A percentile compares a stretch with the other conserved stretches of the same genome.
Conservation (phyloP, 768 basidiomycete species). For the Suillus cothurnatus region DNA sequence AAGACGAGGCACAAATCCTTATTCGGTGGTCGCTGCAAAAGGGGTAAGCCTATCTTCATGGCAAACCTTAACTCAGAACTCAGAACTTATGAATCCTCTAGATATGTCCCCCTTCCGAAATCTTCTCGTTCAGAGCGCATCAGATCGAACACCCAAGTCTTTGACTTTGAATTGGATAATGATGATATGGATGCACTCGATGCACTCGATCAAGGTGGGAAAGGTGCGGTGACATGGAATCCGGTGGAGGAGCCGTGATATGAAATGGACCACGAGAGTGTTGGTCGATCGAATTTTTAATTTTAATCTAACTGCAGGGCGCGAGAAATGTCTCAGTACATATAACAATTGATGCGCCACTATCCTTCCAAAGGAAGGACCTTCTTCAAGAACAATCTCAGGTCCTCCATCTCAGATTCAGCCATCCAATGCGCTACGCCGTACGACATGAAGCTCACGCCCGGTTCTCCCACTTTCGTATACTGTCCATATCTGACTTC, state of each 20-base stretch:
- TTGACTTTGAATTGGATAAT: slow-evolving; percentile 64
- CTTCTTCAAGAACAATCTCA: slow-evolving; percentile 65
- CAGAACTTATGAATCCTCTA: slow-evolving; percentile 25
- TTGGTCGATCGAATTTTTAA: neutral
- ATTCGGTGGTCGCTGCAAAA: slow-evolving; percentile 55
- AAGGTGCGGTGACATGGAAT: slow-evolving; percentile 81
- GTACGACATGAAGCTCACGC: slow-evolving; percentile 66
- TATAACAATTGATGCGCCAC: neutral
- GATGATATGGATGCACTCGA: slow-evolving; percentile 70
- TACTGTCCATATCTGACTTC: slow-evolving; percentile 37
- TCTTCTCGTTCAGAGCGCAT: slow-evolving; percentile 69
- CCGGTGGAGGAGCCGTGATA: slow-evolving; percentile 51
- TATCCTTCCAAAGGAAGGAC: slow-evolving; percentile 41
- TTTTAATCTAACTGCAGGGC: neutral
- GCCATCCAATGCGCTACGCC: slow-evolving; percentile 66
- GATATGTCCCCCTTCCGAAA: slow-evolving; percentile 79
- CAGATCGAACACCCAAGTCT: slow-evolving; percentile 70
- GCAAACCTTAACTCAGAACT: slow-evolving; percentile 3
- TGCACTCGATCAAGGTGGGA: slow-evolving; percentile 65
- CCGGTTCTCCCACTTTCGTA: slow-evolving; percentile 29
- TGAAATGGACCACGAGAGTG: neutral
- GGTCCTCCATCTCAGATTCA: slow-evolving; percentile 62
- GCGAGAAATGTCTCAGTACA: neutral
- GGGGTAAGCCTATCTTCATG: slow-evolving; percentile 18
- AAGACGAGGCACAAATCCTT: slow-evolving; percentile 44